Evolutionary conservation across 202 grass and related monocot genomes (phyloP), one percentile per base, ranked within the genome.

Genomic region (Carex arenaria): DNA sequence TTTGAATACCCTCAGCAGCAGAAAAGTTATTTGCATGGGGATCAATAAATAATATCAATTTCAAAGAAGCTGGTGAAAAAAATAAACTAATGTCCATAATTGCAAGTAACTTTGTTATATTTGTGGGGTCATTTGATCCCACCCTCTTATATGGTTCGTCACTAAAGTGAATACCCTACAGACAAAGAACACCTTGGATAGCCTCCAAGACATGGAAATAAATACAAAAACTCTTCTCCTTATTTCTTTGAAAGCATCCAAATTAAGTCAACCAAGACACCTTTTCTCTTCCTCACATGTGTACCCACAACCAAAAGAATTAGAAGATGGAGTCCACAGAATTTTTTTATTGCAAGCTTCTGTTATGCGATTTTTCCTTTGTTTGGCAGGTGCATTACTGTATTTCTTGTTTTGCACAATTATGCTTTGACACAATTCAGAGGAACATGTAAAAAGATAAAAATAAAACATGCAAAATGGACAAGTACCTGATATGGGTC

Each of bases 401-500:
- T 19, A 38, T 38, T 59, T 60, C 14, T 78, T 51, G 19, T 78
- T 38, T 78, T 38, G 17, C n/a, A 14, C 30, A 36, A 59, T 7
- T 59, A 78, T 72, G 53, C 73, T 38, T 75, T 59, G 53, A 60
- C 53, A 78, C 15, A 34, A 78, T 60, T 59, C 74, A 40, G 49
- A 60, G 31, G 54, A 57, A 77, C 6, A 77, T 6, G 10, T 23
- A 12, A 77, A 10, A 79, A 9, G 32, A 80, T 30, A 54, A 30
- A 73, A 28, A 15, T 28, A n/a, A 32, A 55, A 80, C 26, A 64
- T 14, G 47, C 1, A 22, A 61, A 22, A n/a, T 43, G 34, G 26
- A 72, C 42, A 60, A 40, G 2, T 88, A 99, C 96, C 96, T 96
- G 93, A 88, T 90, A 96, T 31, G 93, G 91, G 90, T 99, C 91